These are phyloP conservation scores for Claviceps sp. DNA, from an alignment of 2,329 filamentous ascomycete species.

Conservation along the genomic window DNA sequence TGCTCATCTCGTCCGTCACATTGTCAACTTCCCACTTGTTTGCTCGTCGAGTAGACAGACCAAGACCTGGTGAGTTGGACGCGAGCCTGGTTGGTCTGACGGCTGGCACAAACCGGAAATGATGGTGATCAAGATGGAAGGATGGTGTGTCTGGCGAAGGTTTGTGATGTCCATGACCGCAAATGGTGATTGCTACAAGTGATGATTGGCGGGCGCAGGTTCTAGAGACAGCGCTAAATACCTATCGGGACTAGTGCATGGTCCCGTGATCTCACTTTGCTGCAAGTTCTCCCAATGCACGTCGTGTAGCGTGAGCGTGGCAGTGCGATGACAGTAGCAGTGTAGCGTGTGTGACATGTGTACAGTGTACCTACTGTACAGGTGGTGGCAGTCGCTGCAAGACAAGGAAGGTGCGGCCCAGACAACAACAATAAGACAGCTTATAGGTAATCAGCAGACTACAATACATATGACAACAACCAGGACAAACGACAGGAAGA, in stretches of 20 bases:
- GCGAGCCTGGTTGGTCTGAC: too few relatives aligned
- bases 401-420: background rate
- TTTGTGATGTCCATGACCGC: too few relatives aligned
- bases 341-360: background rate
- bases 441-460: background rate
- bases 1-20: too few relatives aligned
- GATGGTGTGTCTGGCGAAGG: too few relatives aligned
- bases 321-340: background rate
- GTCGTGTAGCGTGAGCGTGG: background rate
- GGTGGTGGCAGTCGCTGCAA: background rate
- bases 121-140: too few relatives aligned
- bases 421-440: background rate
- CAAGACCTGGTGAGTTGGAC: too few relatives aligned
- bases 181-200: too few relatives aligned
- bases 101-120: too few relatives aligned
- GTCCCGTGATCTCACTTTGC: background rate
- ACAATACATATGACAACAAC: background rate
- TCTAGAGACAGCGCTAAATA: background rate
- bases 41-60: too few relatives aligned
- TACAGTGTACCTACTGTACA: too few relatives aligned
- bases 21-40: too few relatives aligned
- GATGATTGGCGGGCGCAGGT: background rate
- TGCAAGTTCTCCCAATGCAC: background rate
- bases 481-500: background rate
- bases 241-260: background rate